phyloP scores from a whole-genome alignment of 495 filamentous ascomycete genomes.

The Penicillium fimorum region DNA sequence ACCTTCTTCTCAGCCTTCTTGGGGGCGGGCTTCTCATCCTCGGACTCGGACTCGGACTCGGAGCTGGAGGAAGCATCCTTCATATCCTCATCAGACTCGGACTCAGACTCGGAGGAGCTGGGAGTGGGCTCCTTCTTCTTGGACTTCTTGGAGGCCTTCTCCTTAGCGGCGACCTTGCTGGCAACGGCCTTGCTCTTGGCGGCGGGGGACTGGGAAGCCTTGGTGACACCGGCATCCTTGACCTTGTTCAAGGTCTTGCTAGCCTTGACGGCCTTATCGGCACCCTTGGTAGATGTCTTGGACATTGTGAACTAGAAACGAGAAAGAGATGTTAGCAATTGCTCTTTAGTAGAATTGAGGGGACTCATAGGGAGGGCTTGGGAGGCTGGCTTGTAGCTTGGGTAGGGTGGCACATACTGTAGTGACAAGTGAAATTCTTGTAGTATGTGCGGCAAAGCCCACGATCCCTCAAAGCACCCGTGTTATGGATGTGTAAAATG shows the following conservation, averaged over 20 bases:
- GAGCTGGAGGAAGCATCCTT: conserved; percentile 36
- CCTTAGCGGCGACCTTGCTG: conserved; percentile 44
- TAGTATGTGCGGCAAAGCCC: conserved; percentile 42
- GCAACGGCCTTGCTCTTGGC: conserved; percentile 53
- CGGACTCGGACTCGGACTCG: conserved; percentile 27
- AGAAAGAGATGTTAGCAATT: conserved; percentile 26
- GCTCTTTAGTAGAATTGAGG: background rate
- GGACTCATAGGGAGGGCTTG: conserved; percentile 6
- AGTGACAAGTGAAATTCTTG: conserved; percentile 19
- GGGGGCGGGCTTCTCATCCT: conserved; percentile 34
- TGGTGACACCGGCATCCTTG: conserved; percentile 52
- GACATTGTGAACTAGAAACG: conserved; percentile 47
- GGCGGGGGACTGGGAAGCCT: conserved; percentile 48
- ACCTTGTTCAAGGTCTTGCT: conserved; percentile 52
- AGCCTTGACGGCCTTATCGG: conserved; percentile 49
- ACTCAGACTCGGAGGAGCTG: conserved; percentile 49
- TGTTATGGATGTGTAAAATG: conserved; percentile 29
- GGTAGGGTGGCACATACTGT: conserved; percentile 22
- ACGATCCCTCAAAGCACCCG: conserved; percentile 45
- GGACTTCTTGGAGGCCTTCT: conserved; percentile 35
- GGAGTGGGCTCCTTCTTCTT: conserved; percentile 51
- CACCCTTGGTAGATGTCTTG: conserved; percentile 48
- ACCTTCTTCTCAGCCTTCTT: conserved; percentile 38
- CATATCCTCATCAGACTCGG: conserved; percentile 42
- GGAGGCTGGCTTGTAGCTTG: conserved; percentile 12